A percentile compares a stretch with the other conserved stretches of the same genome.
phyloP scores from a whole-genome alignment of 768 basidiomycete genomes.

The Paxillus involutus region DNA sequence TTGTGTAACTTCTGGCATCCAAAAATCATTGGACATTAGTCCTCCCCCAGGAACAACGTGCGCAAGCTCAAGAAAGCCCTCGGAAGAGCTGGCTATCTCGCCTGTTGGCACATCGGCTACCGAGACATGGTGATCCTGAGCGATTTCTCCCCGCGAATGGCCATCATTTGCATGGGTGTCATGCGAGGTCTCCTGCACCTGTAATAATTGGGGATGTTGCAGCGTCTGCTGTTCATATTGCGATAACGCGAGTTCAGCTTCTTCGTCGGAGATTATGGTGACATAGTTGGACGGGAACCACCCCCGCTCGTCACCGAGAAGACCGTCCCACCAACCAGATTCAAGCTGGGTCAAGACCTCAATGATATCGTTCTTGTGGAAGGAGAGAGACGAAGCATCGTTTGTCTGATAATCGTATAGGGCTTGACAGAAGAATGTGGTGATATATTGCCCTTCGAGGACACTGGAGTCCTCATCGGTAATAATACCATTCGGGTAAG shows the following conservation, averaged over 20 bases:
- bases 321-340: slow-evolving; percentile 98
- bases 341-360: slow-evolving; percentile 90
- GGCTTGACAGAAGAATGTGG: slow-evolving; percentile 85
- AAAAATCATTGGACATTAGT: slow-evolving; percentile 69
- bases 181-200: slow-evolving; percentile 9
- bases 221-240: slow-evolving; percentile 13
- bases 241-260: slow-evolving; percentile 67
- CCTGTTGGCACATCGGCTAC: slow-evolving; percentile 48
- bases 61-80: slow-evolving; percentile 34
- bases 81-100: slow-evolving; percentile 35
- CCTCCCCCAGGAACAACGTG: slow-evolving; percentile 26
- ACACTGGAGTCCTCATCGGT: slow-evolving; percentile 25
- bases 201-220: slow-evolving; percentile 14
- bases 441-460: slow-evolving; percentile 58
- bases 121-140: slow-evolving; percentile 28
- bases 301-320: slow-evolving; percentile 85
- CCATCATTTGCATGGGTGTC: slow-evolving; percentile 12
- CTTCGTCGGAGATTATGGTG: slow-evolving; percentile 70
- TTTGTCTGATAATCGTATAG: slow-evolving; percentile 89
- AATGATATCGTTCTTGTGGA: slow-evolving; percentile 84
- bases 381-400: slow-evolving; percentile 87
- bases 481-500: slow-evolving; percentile 22
- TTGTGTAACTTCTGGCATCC: slow-evolving; percentile 84
- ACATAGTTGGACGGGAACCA: slow-evolving; percentile 99
- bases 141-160: slow-evolving; percentile 11